These are phyloP conservation scores for Kodamaea fungicola DNA, from an alignment of 1,139 yeast genomes.

Conservation along the genomic window DNA sequence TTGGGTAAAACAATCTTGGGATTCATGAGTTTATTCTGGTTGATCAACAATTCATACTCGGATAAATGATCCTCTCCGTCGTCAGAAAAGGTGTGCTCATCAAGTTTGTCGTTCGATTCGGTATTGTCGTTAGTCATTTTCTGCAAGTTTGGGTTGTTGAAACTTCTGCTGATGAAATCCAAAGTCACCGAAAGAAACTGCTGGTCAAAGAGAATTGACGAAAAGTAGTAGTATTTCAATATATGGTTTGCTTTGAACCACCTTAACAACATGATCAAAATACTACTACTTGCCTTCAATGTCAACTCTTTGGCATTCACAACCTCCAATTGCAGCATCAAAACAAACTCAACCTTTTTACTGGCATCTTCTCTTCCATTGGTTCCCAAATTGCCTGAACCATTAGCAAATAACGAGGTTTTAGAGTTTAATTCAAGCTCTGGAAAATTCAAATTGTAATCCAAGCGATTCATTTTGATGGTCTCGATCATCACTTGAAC, in stretches of 20 bases:
- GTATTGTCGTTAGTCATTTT: slow-evolving; percentile 9
- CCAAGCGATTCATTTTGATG: slow-evolving; percentile 47
- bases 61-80: slow-evolving; percentile 17
- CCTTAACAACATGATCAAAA: slow-evolving; percentile 49
- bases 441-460: slow-evolving; percentile 32
- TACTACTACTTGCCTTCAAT: slow-evolving; percentile 58
- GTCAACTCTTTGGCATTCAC: slow-evolving; percentile 61
- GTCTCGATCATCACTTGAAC: slow-evolving; percentile 62
- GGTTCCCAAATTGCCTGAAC: slow-evolving; percentile 2
- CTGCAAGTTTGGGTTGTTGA: slow-evolving; percentile 36
- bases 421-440: slow-evolving; percentile 39
- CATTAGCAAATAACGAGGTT: slow-evolving; percentile 23
- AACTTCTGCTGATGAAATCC: slow-evolving; percentile 38
- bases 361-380: slow-evolving; percentile 15
- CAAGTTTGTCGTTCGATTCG: slow-evolving; percentile 5
- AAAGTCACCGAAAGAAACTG: slow-evolving; percentile 43
- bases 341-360: slow-evolving; percentile 22
- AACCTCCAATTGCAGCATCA: slow-evolving; percentile 50
- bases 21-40: slow-evolving; percentile 42
- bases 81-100: slow-evolving; percentile 11
- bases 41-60: slow-evolving; percentile 34
- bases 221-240: slow-evolving; percentile 71
- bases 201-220: slow-evolving; percentile 72
- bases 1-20: slow-evolving; percentile 41
- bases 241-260: slow-evolving; percentile 84